Evolutionary conservation across 2,329 filamentous ascomycete genomes (phyloP), one percentile per base, ranked within the genome.

Genomic region (Alternaria novae-zelandiae): DNA sequence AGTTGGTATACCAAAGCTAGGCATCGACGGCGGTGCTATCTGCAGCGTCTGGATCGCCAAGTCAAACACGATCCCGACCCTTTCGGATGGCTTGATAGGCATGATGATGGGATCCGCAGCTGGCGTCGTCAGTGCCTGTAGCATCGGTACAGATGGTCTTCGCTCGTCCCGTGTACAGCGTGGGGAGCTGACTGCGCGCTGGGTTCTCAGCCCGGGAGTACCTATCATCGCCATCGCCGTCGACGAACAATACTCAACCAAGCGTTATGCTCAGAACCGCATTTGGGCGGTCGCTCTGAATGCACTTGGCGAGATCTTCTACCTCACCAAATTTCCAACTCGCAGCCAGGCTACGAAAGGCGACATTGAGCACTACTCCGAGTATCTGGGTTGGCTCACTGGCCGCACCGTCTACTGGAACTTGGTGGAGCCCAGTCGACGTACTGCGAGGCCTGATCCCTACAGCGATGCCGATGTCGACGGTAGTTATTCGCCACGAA

Each of bases 261-360:
- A 89, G 70, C 89, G 94, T 28, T 90, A 90, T 75, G 83, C 86
- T 5, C 84, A 89, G 54, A 87, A 88, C 12, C 89, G 94, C 26
- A 87, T 96, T 12, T 98, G 94, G 93, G 93, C 92, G n/a, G 90
- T 95, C 45, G 92, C 89, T n/a, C 81, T 99, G 56, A 99, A 99
- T 77, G 95, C 96, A 0, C 84, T 99, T 9, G 96, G 96, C 2
- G 96, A 99, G 78, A 84, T 97, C 0, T 98, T 91, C 78, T 97
- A 95, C 70, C 83, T 98, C 2, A 91, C 87, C 2, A 89, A 92
- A 53, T 85, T 90, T 7, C 93, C 93, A 0, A 84, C 79, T 25
- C 84, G 85, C 36, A 82, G 86, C 20, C 83, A 86, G 8, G 70
- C 83, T 5, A 82, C 84, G 30, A 84, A 85, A 59, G 79, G 79